Percentiles rank a stretch among this genome's conserved stretches.
These are phyloP conservation scores for Mychonastes homosphaera DNA, from an alignment of 139 green algal species.

Conservation along the genomic window DNA sequence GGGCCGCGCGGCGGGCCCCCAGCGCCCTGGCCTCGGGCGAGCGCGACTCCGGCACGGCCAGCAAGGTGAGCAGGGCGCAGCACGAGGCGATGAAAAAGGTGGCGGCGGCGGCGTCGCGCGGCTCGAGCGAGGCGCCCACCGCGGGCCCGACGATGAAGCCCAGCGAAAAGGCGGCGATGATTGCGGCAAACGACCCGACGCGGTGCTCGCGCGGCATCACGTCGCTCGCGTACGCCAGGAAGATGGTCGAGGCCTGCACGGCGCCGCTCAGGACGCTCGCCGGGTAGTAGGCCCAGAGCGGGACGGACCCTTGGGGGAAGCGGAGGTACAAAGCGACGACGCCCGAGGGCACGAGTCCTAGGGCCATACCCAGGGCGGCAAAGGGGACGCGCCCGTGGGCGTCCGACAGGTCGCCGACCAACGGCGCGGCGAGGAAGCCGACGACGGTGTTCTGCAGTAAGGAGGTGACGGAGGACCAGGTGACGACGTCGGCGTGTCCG, in stretches of 20 bases:
- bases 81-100: background rate
- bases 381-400: constrained; percentile 60
- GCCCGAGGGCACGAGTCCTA: constrained; percentile 22
- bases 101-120: background rate
- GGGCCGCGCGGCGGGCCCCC: too few species aligned
- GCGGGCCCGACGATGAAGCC: constrained; percentile 16
- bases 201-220: constrained; percentile 32
- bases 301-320: background rate
- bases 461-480: constrained; percentile 21
- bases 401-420: constrained; percentile 57
- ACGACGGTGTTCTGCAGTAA: constrained; percentile 54
- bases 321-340: constrained; percentile 42
- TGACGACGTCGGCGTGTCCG: constrained; percentile 41
- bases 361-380: constrained; percentile 16
- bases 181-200: constrained; percentile 43
- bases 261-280: constrained; percentile 24
- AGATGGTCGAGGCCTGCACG: constrained; percentile 31
- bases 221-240: constrained; percentile 49
- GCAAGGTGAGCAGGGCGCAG: background rate
- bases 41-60: background rate
- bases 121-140: constrained; percentile 15
- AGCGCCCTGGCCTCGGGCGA: background rate
- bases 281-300: constrained; percentile 26
- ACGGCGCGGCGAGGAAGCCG: constrained; percentile 35
- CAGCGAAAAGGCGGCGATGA: constrained; percentile 41